Conservation (phyloP, 2,329 filamentous ascomycete genomes). For the Aspergillus ochraceus region DNA sequence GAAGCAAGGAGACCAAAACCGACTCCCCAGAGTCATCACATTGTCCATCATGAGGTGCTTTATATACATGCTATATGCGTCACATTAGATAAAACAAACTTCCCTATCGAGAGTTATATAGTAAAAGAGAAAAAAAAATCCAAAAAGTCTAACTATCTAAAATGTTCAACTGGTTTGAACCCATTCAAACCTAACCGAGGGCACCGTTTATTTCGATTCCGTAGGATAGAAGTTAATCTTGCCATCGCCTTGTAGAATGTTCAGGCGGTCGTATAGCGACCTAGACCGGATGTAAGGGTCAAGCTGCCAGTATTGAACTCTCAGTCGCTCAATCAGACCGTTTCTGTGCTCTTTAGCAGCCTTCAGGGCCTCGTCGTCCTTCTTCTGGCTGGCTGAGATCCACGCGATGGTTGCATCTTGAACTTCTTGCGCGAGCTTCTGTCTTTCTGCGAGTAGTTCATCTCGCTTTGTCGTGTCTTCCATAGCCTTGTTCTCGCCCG, state of each 20-base stretch:
- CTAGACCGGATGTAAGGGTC: constrained; percentile 84
- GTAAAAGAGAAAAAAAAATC: not conserved
- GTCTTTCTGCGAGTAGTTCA: constrained; percentile 63
- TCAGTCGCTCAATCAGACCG: constrained; percentile 62
- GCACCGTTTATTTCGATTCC: constrained; percentile 16
- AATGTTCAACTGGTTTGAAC: not conserved
- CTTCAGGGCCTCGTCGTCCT: constrained; percentile 46
- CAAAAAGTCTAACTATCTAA: not conserved
- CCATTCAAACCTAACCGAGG: not conserved
- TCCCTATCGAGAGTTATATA: constrained; percentile 3
- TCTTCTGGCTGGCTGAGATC: constrained; percentile 58
- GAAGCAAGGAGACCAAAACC: not conserved
- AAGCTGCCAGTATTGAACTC: constrained; percentile 79
- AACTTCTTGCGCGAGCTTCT: constrained; percentile 67
- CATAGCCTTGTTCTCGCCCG: constrained; percentile 76
- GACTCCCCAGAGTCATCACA: not conserved
- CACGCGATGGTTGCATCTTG: constrained; percentile 75
- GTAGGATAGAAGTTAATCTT: constrained; percentile 68
- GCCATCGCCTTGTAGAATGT: constrained; percentile 68
- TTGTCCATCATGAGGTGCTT: not conserved
- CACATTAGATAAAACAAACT: not conserved
- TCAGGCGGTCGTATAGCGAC: constrained; percentile 80
- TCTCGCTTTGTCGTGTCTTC: constrained; percentile 65
- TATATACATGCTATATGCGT: constrained; percentile 6
- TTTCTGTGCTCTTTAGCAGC: constrained; percentile 59